These are phyloP conservation scores for Immersiella caudata DNA, from an alignment of 495 filamentous ascomycete species.

Conservation along the genomic window DNA sequence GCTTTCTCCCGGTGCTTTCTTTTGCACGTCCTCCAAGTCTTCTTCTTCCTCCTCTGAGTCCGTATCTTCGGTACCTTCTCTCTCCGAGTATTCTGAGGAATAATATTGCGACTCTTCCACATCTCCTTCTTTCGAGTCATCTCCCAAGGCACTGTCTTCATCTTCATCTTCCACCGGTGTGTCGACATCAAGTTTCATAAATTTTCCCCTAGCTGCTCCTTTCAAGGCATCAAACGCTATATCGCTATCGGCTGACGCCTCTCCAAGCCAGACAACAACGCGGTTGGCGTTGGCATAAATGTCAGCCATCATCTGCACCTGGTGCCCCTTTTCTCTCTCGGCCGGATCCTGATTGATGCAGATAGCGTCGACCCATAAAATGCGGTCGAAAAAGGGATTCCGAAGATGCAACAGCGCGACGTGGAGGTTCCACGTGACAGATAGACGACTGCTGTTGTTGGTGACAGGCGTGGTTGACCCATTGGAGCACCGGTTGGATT, in stretches of 20 bases:
- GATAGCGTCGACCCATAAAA: background rate
- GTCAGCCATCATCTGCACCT: constrained; percentile 35
- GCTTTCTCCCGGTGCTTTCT: background rate
- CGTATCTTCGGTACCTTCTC: no score
- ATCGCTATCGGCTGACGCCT: constrained; percentile 19
- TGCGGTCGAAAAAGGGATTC: background rate
- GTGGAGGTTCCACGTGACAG: background rate
- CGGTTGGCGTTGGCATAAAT: constrained; percentile 40
- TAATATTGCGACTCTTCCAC: no score
- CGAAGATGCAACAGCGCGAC: background rate
- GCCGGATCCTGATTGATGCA: constrained; percentile 24
- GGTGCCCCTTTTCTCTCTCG: constrained; percentile 22
- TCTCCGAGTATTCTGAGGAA: no score
- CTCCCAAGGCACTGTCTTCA: no score
- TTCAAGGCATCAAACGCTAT: background rate
- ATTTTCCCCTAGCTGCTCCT: background rate
- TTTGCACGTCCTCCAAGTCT: no score
- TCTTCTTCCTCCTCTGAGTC: background rate
- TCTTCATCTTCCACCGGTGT: no score
- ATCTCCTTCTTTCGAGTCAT: no score
- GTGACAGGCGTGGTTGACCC: background rate
- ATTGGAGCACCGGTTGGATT: constrained; percentile 7
- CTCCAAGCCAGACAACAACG: constrained; percentile 27
- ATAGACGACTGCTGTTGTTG: background rate
- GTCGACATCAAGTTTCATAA: no score